Percentiles rank a stretch among this genome's conserved stretches.
Conservation (phyloP, 331 rosid genomes). For the Rhamnella rubrinervis region DNA sequence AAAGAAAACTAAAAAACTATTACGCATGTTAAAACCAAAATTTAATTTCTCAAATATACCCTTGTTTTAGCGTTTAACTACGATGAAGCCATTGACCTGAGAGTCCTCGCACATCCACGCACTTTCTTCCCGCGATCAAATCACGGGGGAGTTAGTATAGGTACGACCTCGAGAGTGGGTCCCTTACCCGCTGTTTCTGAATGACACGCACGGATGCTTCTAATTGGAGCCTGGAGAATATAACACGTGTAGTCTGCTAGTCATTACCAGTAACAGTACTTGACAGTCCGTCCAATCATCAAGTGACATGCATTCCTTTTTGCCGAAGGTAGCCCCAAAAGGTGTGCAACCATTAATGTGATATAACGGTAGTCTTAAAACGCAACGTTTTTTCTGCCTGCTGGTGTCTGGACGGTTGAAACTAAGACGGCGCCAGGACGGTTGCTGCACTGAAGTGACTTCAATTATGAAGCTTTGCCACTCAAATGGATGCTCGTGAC, state of each 20-base stretch:
- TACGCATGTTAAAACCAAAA: conserved; percentile 12
- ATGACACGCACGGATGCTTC: conserved; percentile 6
- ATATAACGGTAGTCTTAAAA: not conserved
- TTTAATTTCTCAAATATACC: conserved; percentile 30
- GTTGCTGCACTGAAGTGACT: too few species aligned
- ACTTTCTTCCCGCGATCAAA: conserved; percentile 23
- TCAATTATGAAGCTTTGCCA: too few species aligned
- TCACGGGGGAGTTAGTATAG: conserved; percentile 21
- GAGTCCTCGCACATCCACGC: conserved; percentile 20
- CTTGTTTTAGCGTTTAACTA: conserved; percentile 1
- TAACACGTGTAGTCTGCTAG: conserved; percentile 5
- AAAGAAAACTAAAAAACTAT: conserved; percentile 31
- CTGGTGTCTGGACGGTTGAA: too few species aligned
- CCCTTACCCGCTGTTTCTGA: conserved; percentile 18
- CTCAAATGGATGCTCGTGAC: too few species aligned
- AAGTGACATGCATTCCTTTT: not conserved
- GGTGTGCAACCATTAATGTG: not conserved
- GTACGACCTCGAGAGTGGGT: conserved; percentile 6
- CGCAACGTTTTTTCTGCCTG: too few species aligned
- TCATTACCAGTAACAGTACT: not conserved
- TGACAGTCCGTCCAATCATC: not conserved
- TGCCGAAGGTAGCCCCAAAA: not conserved
- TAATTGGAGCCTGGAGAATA: conserved; percentile 2
- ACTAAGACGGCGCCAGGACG: too few species aligned
- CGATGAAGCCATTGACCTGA: conserved; percentile 20